Conservation (phyloP, 257 asterid species). For the Solanum chiquidenum region DNA sequence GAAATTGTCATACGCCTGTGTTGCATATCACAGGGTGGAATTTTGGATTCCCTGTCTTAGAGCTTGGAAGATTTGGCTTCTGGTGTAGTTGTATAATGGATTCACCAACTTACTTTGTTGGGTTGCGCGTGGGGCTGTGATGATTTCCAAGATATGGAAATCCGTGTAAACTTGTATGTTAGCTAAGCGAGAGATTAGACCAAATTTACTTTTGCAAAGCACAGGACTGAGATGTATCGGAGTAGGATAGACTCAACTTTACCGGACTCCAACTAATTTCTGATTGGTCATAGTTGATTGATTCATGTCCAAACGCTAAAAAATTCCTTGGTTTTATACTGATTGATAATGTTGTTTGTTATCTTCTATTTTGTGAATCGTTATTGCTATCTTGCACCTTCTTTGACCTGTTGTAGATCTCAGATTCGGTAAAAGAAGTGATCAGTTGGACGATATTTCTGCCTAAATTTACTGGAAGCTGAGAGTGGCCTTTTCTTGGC, state of each 20-base stretch:
- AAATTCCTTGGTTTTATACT: neutral
- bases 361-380: neutral
- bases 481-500: neutral
- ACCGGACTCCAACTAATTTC: neutral
- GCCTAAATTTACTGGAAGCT: neutral
- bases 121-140: neutral
- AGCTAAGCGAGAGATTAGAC: neutral
- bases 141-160: neutral
- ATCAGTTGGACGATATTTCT: neutral
- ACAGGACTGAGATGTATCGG: neutral
- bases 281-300: neutral
- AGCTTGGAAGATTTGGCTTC: neutral
- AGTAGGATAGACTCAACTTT: neutral
- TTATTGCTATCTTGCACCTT: neutral
- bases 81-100: neutral
- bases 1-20: neutral
- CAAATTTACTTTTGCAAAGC: neutral
- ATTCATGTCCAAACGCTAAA: neutral
- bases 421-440: neutral
- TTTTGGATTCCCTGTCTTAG: neutral
- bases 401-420: neutral
- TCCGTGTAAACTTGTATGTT: neutral
- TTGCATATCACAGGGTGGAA: neutral
- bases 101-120: neutral
- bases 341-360: neutral